Conservation (phyloP, 805 yeast genomes). For the Kodamaea sagamina region DNA sequence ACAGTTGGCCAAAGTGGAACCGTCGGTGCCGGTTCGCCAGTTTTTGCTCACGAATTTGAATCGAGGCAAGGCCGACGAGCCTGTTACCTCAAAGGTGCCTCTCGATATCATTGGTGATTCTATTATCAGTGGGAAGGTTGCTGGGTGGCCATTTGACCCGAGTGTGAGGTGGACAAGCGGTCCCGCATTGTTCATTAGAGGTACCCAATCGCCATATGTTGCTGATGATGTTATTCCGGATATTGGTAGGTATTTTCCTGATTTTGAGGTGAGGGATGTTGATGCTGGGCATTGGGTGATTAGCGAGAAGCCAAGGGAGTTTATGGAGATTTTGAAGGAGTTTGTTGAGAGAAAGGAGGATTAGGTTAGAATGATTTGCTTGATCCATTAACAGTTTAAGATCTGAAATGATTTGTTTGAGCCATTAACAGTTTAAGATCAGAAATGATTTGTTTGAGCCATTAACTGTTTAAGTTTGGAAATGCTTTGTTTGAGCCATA, state of each 20-base stretch:
- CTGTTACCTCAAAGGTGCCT: conserved; percentile 63
- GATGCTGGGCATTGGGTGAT: conserved; percentile 94
- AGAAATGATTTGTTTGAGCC: no score
- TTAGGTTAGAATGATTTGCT: conserved; percentile 3
- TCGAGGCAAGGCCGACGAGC: conserved; percentile 42
- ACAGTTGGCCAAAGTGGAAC: conserved; percentile 62
- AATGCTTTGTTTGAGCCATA: no score
- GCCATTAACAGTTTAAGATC: no score
- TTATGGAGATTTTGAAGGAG: conserved; percentile 59
- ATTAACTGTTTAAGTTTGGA: no score
- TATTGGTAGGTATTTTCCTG: conserved; percentile 78
- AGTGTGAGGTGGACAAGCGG: conserved; percentile 56
- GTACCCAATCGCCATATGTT: conserved; percentile 71
- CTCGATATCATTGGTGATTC: conserved; percentile 65
- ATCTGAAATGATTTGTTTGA: no score
- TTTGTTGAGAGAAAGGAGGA: conserved; percentile 57
- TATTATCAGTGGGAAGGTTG: conserved; percentile 63
- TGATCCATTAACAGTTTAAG: not conserved
- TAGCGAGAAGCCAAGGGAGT: conserved; percentile 80
- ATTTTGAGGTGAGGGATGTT: conserved; percentile 69
- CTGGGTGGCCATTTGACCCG: conserved; percentile 75
- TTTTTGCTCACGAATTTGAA: conserved; percentile 73
- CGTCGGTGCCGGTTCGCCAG: conserved; percentile 61
- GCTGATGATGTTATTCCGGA: conserved; percentile 78
- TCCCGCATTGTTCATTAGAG: conserved; percentile 79